phyloP scores from a whole-genome alignment of 805 yeast species.

The Lachancea meyersii region DNA sequence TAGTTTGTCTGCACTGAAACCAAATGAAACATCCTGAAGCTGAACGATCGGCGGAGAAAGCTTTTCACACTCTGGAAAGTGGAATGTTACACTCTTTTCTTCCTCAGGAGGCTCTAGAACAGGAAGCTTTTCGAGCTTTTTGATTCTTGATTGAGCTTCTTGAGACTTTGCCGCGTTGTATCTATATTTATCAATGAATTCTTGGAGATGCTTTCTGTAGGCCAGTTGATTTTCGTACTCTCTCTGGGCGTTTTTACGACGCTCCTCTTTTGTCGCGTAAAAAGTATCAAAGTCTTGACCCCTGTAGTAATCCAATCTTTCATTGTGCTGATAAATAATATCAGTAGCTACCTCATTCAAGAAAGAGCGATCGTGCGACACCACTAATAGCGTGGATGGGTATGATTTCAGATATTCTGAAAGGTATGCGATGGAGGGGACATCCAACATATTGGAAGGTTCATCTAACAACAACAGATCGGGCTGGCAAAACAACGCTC shows the following conservation, averaged over 20 bases:
- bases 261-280: conserved; percentile 89
- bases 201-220: conserved; percentile 85
- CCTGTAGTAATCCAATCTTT: conserved; percentile 90
- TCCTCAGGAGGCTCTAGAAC: conserved; percentile 90
- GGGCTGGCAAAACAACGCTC: conserved; percentile 96
- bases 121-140: conserved; percentile 92
- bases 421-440: conserved; percentile 91
- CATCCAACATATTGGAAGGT: conserved; percentile 99
- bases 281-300: conserved; percentile 91
- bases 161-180: conserved; percentile 96
- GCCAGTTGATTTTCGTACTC: conserved; percentile 99
- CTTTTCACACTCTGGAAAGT: conserved; percentile 91
- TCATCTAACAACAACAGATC: conserved; percentile 91
- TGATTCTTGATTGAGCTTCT: conserved; percentile 97
- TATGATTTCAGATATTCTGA: conserved; percentile 86
- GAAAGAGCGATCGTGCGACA: conserved; percentile 96
- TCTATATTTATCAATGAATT: conserved; percentile 91
- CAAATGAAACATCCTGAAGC: conserved; percentile 79
- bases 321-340: conserved; percentile 95
- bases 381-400: conserved; percentile 88
- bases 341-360: conserved; percentile 97
- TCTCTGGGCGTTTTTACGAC: conserved; percentile 84
- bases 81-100: conserved; percentile 76
- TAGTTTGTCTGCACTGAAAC: conserved; percentile 62
- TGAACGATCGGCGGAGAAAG: conserved; percentile 91